Percentiles rank a stretch among this genome's conserved stretches.
Evolutionary conservation across 1,284 basidiomycete species (phyloP).

Genomic region (Ustilago tritici): DNA sequence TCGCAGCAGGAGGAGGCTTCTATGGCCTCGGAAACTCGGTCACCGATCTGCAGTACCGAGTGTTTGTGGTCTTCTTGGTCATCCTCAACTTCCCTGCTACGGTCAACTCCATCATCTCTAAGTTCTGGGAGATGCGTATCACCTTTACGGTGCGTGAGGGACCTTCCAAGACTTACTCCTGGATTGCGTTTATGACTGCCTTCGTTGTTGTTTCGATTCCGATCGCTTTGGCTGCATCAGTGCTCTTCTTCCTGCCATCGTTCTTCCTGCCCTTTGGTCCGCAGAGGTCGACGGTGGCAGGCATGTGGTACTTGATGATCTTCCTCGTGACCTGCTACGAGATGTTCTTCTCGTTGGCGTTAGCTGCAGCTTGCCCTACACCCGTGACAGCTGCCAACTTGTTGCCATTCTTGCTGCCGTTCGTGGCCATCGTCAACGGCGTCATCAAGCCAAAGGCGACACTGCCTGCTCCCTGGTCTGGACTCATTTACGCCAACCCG

Average conservation of each 20-base stretch:
- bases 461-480: conserved; percentile 58
- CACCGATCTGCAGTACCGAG: conserved; percentile 44
- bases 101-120: conserved; percentile 58
- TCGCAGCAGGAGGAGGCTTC: conserved; percentile 58
- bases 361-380: conserved; percentile 63
- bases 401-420: conserved; percentile 66
- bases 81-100: conserved; percentile 58
- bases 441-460: conserved; percentile 61
- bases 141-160: conserved; percentile 56
- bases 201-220: conserved; percentile 56
- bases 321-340: conserved; percentile 59
- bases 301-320: conserved; percentile 62
- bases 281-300: conserved; percentile 47
- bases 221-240: conserved; percentile 58
- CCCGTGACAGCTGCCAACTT: conserved; percentile 64
- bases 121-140: conserved; percentile 59
- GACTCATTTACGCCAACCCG: conserved; percentile 59
- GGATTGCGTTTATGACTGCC: conserved; percentile 51
- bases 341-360: conserved; percentile 62
- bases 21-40: conserved; percentile 35
- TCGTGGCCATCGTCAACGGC: conserved; percentile 70
- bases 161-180: conserved; percentile 58
- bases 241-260: conserved; percentile 66
- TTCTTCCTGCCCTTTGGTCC: conserved; percentile 63
- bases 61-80: conserved; percentile 50